Conservation (phyloP, 371 early-diverging fungal species). For the Rhizomucor pusillus region DNA sequence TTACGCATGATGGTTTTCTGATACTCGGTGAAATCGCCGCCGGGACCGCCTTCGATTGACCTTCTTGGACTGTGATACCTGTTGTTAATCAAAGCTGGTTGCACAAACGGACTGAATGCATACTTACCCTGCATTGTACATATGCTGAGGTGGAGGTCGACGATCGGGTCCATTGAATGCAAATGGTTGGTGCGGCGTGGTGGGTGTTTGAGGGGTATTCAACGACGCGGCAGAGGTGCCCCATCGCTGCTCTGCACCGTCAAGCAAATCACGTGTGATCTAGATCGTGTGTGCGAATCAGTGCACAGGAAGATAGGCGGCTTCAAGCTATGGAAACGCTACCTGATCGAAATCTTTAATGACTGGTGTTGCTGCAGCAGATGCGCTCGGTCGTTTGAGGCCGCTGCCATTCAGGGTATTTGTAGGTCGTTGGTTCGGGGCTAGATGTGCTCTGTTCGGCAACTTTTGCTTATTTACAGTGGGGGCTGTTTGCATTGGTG, state of each 20-base stretch:
- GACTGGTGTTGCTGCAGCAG: background rate
- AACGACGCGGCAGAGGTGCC: no score
- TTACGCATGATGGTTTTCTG: background rate
- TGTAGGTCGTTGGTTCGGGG: constrained; percentile 1
- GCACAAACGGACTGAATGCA: no score
- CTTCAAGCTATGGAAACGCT: background rate
- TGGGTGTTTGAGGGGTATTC: no score
- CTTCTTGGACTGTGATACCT: background rate
- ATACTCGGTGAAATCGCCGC: background rate
- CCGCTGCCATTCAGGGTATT: background rate
- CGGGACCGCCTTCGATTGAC: background rate
- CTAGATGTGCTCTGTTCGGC: constrained; percentile 19
- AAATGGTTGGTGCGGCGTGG: background rate
- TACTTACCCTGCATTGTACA: no score
- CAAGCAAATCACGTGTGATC: no score
- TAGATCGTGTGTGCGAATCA: no score
- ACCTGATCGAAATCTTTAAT: constrained; percentile 14
- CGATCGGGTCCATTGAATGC: background rate
- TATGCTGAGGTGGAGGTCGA: no score
- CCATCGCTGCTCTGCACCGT: no score
- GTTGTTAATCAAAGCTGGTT: no score
- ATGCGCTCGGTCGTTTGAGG: background rate
- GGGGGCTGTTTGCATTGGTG: constrained; percentile 1
- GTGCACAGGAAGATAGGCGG: background rate
- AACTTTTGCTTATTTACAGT: constrained; percentile 19